phyloP scores from a whole-genome alignment of 208 protist genomes.

The Novymonas esmeraldas region DNA sequence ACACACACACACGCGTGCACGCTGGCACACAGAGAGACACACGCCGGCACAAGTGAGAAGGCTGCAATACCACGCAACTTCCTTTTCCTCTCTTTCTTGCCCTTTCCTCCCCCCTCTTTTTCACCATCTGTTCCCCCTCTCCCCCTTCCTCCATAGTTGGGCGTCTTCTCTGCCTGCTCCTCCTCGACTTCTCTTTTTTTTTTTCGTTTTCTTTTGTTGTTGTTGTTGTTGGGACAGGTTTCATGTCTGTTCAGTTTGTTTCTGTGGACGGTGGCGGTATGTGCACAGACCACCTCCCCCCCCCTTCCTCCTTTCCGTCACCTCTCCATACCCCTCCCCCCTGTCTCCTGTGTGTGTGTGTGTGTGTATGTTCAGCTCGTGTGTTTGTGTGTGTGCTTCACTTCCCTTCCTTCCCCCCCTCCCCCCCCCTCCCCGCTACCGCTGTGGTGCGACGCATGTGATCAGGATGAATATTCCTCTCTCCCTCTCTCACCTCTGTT shows the following conservation, averaged over 20 bases:
- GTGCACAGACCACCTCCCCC: not conserved
- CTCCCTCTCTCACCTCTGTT: not conserved
- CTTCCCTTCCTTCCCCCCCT: not conserved
- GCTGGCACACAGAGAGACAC: too few species aligned
- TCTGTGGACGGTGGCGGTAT: too few species aligned
- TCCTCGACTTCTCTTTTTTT: not conserved
- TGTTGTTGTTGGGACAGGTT: too few species aligned
- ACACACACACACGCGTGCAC: too few species aligned
- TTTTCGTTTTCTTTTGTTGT: not conserved
- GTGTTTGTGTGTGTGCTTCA: not conserved
- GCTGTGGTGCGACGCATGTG: too few species aligned
- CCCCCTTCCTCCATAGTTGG: not conserved
- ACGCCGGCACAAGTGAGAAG: too few species aligned
- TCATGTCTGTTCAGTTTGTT: too few species aligned
- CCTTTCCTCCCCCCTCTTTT: not conserved
- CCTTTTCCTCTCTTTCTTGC: not conserved
- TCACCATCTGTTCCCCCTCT: not conserved
- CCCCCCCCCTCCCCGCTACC: too few species aligned
- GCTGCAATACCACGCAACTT: too few species aligned
- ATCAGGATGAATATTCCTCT: not conserved
- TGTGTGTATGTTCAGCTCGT: not conserved
- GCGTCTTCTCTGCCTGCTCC: not conserved
- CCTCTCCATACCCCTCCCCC: not conserved
- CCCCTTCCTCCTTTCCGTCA: not conserved
- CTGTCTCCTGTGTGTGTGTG: not conserved